Evolutionary conservation across 2,329 filamentous ascomycete genomes (phyloP).

Genomic region (Fusarium avenaceum): DNA sequence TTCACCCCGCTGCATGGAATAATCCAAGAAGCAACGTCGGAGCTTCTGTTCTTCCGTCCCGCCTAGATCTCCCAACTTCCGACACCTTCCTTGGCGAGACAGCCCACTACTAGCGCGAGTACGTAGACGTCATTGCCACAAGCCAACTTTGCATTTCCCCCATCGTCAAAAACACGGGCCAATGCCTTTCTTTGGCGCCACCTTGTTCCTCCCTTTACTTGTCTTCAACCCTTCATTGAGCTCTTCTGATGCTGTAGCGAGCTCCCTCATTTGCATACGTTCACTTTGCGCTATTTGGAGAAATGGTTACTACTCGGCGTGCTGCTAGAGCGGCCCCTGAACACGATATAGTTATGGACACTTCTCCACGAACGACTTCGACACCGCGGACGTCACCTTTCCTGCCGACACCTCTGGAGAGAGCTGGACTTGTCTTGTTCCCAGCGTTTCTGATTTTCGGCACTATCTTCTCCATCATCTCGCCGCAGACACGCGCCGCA

Average conservation of each 20-base stretch:
- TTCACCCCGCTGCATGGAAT: slow-evolving; percentile 17
- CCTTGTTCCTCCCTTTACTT: not conserved
- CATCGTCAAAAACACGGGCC: slow-evolving; percentile 35
- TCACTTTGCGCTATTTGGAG: slow-evolving; percentile 2
- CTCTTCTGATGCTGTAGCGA: slow-evolving; percentile 13
- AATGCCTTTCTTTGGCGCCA: slow-evolving; percentile 18
- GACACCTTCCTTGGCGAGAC: slow-evolving; percentile 21
- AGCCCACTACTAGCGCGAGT: slow-evolving; percentile 31
- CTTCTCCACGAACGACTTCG: slow-evolving; percentile 31
- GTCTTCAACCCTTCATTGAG: slow-evolving; percentile 1
- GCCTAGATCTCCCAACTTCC: slow-evolving; percentile 7
- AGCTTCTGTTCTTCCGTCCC: slow-evolving; percentile 36
- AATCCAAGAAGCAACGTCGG: slow-evolving; percentile 16
- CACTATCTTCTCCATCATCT: slow-evolving; percentile 82
- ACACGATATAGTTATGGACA: slow-evolving; percentile 29
- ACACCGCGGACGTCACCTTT: slow-evolving; percentile 66
- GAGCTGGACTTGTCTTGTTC: slow-evolving; percentile 76
- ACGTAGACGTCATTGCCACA: slow-evolving; percentile 48
- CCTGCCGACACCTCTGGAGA: slow-evolving; percentile 78
- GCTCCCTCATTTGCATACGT: not conserved
- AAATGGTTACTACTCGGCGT: slow-evolving; percentile 50
- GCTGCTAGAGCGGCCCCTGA: slow-evolving; percentile 40
- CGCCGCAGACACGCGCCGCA: slow-evolving; percentile 75
- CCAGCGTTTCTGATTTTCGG: slow-evolving; percentile 84
- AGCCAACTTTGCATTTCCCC: slow-evolving; percentile 11